Evolutionary conservation across 1,139 yeast species (phyloP).

Genomic region (Hyphopichia pseudoburtonii): DNA sequence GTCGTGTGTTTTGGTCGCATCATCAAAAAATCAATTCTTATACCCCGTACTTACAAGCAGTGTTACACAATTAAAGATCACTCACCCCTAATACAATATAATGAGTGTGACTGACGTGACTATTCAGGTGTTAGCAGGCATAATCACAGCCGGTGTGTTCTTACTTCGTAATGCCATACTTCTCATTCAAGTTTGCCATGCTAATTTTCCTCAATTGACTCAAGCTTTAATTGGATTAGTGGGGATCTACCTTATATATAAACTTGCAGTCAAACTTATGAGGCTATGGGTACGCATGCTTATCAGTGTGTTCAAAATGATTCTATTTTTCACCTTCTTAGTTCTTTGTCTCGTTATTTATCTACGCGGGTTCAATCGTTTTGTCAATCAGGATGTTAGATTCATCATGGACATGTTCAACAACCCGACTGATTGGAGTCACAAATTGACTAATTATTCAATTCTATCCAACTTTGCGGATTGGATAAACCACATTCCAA

Average conservation of each 20-base stretch:
- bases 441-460: too few species aligned
- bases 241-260: constrained; percentile 23
- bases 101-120: constrained; percentile 13
- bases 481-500: too few species aligned
- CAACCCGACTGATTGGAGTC: too few species aligned
- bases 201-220: constrained; percentile 27
- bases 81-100: constrained; percentile 1
- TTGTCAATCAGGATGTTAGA: constrained; percentile 20
- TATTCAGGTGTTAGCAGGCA: constrained; percentile 12
- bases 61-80: too few species aligned
- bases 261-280: constrained; percentile 17
- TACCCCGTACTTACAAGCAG: too few species aligned
- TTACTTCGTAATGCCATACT: constrained; percentile 14
- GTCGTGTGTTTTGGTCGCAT: too few species aligned
- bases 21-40: too few species aligned
- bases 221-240: constrained; percentile 17
- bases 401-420: constrained; percentile 6
- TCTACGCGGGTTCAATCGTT: constrained; percentile 18
- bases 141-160: constrained; percentile 15
- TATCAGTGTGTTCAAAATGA: constrained; percentile 19
- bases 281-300: constrained; percentile 28
- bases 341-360: constrained; percentile 15
- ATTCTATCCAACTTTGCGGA: too few species aligned
- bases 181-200: constrained; percentile 15
- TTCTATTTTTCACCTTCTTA: constrained; percentile 11